phyloP scores from a whole-genome alignment of 2,329 filamentous ascomycete species.

The Fusarium solani-melongenae region DNA sequence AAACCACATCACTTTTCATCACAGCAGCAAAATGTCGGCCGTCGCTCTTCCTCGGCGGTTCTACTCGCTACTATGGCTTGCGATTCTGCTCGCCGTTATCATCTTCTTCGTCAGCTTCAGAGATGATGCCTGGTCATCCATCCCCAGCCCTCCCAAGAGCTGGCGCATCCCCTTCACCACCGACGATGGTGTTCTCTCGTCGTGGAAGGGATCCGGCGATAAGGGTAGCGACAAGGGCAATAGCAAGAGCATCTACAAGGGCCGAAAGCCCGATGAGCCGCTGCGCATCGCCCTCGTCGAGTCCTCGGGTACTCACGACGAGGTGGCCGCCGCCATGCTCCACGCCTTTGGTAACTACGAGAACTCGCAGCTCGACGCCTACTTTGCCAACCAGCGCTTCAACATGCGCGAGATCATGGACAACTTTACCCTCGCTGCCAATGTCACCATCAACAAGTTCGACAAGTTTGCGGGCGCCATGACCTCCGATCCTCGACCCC shows the following conservation, averaged over 20 bases:
- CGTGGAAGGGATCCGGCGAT: conserved; percentile 25
- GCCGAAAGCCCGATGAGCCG: conserved; percentile 20
- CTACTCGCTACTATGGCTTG: conserved; percentile 36
- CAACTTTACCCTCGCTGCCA: conserved; percentile 39
- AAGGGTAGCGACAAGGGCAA: background rate
- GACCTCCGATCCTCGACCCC: conserved; percentile 21
- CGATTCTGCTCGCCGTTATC: conserved; percentile 27
- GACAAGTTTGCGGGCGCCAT: conserved; percentile 29
- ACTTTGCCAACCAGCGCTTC: conserved; percentile 41
- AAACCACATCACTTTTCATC: background rate
- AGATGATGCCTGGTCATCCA: conserved; percentile 37
- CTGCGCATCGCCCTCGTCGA: conserved; percentile 42
- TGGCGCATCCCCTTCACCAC: conserved; percentile 42
- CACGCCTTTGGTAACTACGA: conserved; percentile 40
- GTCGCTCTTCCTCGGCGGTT: conserved; percentile 36
- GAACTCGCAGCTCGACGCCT: conserved; percentile 35
- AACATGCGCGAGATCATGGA: conserved; percentile 41
- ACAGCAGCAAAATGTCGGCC: conserved; percentile 20
- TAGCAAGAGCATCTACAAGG: background rate
- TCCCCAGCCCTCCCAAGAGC: conserved; percentile 27
- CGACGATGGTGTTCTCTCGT: conserved; percentile 38
- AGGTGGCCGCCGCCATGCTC: conserved; percentile 42
- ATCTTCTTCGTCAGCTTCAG: conserved; percentile 33
- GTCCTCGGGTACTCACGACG: conserved; percentile 43
- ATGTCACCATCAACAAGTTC: conserved; percentile 25